phyloP scores from a whole-genome alignment of 257 asterid genomes.

The Hygrophila difformis region DNA sequence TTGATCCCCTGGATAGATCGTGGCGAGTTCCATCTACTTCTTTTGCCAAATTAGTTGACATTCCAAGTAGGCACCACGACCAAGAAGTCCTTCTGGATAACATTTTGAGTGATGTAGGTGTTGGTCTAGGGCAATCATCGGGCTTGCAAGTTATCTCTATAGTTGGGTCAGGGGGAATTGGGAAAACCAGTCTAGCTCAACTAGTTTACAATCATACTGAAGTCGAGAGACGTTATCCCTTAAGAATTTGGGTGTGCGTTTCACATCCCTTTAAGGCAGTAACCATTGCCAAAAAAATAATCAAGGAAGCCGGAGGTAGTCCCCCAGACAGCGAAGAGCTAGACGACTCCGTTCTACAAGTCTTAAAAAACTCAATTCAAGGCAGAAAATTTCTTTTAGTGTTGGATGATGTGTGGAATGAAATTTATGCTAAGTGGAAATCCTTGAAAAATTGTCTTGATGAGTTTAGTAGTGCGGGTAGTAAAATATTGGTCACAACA shows the following conservation, averaged over 20 bases:
- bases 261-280: conserved; percentile 13
- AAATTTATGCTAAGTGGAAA: neutral
- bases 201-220: conserved; percentile 12
- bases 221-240: conserved; percentile 7
- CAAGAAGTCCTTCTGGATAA: conserved; percentile 15
- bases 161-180: conserved; percentile 37
- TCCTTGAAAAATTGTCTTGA: neutral
- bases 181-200: conserved; percentile 32
- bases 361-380: neutral
- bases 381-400: neutral
- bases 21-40: conserved; percentile 15
- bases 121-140: conserved; percentile 1
- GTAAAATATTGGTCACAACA: conserved; percentile 3
- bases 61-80: conserved; percentile 23
- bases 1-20: neutral
- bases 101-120: conserved; percentile 10
- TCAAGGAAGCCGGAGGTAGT: neutral
- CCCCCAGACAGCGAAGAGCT: neutral
- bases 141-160: conserved; percentile 14
- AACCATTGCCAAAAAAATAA: neutral
- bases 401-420: neutral
- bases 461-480: neutral
- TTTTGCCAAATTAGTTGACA: conserved; percentile 9
- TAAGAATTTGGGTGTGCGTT: conserved; percentile 26
- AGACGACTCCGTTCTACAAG: neutral